Evolutionary conservation across 176 grass and related monocot genomes (phyloP).

Genomic region (Cenchrus americanus): DNA sequence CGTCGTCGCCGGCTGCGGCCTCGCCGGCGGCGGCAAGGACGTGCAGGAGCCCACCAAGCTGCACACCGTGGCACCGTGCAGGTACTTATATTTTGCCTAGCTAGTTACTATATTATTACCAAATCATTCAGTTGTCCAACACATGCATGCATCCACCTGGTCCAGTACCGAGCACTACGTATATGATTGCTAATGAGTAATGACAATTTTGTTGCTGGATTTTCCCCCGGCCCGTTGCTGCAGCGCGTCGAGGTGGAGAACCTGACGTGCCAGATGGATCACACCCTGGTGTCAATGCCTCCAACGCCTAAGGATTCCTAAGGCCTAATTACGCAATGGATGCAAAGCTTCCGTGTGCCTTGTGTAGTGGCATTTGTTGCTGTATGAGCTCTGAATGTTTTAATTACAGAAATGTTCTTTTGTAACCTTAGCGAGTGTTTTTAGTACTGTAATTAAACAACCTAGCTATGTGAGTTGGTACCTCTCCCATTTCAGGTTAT

Average conservation of each 20-base stretch:
- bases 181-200: slow-evolving; percentile 6
- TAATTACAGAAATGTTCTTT: background rate
- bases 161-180: background rate
- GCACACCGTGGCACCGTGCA: background rate
- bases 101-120: too few relatives aligned
- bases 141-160: too few relatives aligned
- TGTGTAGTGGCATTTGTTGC: too few relatives aligned
- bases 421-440: too few relatives aligned
- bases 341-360: background rate
- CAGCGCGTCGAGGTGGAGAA: background rate
- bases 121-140: background rate
- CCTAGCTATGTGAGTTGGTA: background rate
- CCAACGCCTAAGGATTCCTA: background rate
- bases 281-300: background rate
- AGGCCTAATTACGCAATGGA: background rate
- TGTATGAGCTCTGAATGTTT: background rate
- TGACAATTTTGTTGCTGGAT: background rate
- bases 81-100: background rate
- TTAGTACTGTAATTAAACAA: too few relatives aligned
- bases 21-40: background rate
- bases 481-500: too few relatives aligned
- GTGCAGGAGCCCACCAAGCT: slow-evolving; percentile 2
- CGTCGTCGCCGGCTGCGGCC: slow-evolving; percentile 11
- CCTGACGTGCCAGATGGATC: background rate
- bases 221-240: background rate